Evolutionary conservation across 2,329 filamentous ascomycete species (phyloP), one percentile per base, ranked within the genome.

Genomic region (Nigrograna mackinnonii): DNA sequence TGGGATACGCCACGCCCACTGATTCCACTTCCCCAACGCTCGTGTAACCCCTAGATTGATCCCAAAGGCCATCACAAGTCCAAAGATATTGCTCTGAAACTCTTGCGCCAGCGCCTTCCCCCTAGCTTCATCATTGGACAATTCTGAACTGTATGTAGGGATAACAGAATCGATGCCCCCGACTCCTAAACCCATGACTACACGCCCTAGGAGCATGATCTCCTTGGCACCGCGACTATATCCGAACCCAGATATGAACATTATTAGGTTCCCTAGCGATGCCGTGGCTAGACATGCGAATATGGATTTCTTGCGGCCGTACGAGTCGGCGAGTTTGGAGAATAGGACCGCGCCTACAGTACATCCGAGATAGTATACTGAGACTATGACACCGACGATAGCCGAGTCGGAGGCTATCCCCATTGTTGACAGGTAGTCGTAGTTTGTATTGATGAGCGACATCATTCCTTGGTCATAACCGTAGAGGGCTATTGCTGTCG

Each of bases 21-120:
- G 71, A 50, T 69, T 78, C 6, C 66, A 57, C 50, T 83, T 83
- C 3, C 80, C 79, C 4, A 84, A 68, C 1, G 60, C 57, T 5
- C 75, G 62, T 0, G 80, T 84, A 3, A 81, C 71, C 1, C 65
- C 71, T 2, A 84, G 65, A 50, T 84, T 85, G 59, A 84, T 77
- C 0, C 69, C 75, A 57, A 83, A 84, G 0, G 80, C 81, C 74
- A 82, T 76, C 44, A 83, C 72, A 2, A 85, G 61, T 0, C 82
- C 80, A 42, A 83, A 79, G 48, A 85, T 84, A 50, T 85, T 85
- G 60, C 76, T 78, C 57, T 84, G 81, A 53, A 85, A 85, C 52
- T 84, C 80, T 54, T 85, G 79, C 1, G 80, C 80, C 32, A 85
- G 60, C 1, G 81, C 79, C 50, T 76, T 77, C 5, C 82, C 81